Evolutionary conservation across 2,329 filamentous ascomycete species (phyloP).

Genomic region (Lachnellula arida): DNA sequence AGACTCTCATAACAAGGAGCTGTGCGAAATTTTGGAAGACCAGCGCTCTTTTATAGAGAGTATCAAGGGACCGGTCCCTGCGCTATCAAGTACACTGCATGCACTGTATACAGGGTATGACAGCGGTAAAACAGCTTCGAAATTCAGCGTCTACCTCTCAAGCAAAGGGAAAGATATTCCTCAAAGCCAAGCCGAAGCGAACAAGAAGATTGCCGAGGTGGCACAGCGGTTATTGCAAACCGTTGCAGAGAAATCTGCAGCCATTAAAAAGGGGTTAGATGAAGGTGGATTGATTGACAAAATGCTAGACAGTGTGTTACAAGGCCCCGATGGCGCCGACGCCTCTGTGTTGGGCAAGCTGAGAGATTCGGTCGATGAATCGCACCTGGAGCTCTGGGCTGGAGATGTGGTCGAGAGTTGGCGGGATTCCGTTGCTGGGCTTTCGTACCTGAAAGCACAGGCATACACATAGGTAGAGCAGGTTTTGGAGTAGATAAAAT

Average conservation of each 20-base stretch:
- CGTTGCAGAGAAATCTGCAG: constrained; percentile 17
- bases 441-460: constrained; percentile 22
- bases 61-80: constrained; percentile 12
- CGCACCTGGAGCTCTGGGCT: constrained; percentile 32
- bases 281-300: constrained; percentile 34
- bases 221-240: constrained; percentile 15
- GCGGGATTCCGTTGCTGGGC: constrained; percentile 29
- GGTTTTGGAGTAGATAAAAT: neutral
- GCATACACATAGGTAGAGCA: neutral
- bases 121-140: constrained; percentile 16
- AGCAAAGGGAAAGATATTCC: constrained; percentile 14
- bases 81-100: constrained; percentile 24
- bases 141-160: constrained; percentile 18
- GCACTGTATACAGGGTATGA: constrained; percentile 28
- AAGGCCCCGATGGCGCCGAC: constrained; percentile 1
- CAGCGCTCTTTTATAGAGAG: constrained; percentile 3
- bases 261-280: constrained; percentile 27
- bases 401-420: constrained; percentile 31
- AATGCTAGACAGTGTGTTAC: constrained; percentile 22
- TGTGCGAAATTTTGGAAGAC: constrained; percentile 14
- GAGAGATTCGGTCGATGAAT: constrained; percentile 23
- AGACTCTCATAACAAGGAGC: constrained; percentile 14
- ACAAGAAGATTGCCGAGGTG: constrained; percentile 4
- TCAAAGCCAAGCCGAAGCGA: constrained; percentile 16
- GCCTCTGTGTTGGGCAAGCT: constrained; percentile 14